Evolutionary conservation across 2,329 filamentous ascomycete genomes (phyloP).

Genomic region (Fusarium coicis): DNA sequence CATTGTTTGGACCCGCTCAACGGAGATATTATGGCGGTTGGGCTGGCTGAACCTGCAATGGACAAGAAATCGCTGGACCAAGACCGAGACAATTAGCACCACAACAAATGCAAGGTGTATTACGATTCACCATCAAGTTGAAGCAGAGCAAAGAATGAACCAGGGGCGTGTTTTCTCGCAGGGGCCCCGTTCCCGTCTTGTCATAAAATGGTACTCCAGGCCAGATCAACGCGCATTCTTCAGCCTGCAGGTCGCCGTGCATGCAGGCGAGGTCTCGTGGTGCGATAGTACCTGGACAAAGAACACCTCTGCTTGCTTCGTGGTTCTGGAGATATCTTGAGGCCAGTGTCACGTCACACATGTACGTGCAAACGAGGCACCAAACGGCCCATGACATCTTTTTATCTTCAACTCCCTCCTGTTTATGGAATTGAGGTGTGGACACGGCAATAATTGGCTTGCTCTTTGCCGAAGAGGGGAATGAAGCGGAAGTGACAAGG

Average conservation of each 20-base stretch:
- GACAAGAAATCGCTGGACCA: slow-evolving; percentile 31
- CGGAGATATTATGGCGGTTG: slow-evolving; percentile 12
- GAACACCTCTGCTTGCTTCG: slow-evolving; percentile 19
- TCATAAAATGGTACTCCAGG: slow-evolving; percentile 35
- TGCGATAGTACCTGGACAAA: slow-evolving; percentile 23
- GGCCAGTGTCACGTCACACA: neutral
- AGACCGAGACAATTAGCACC: slow-evolving; percentile 15
- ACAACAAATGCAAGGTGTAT: neutral
- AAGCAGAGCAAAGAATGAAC: slow-evolving; percentile 10
- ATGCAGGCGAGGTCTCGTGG: slow-evolving; percentile 49
- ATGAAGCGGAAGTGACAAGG: slow-evolving; percentile 16
- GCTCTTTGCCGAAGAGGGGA: neutral
- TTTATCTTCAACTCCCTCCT: neutral
- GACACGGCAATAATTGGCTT: neutral
- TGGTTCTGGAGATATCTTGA: neutral
- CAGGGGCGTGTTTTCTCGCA: slow-evolving; percentile 38
- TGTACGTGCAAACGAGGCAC: neutral
- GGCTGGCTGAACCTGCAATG: slow-evolving; percentile 8
- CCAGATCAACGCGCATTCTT: slow-evolving; percentile 40
- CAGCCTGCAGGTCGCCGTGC: slow-evolving; percentile 46
- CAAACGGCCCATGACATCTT: neutral
- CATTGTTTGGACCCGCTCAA: slow-evolving; percentile 17
- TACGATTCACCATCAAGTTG: neutral
- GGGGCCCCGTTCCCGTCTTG: slow-evolving; percentile 27
- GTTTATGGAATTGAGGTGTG: neutral